Conservation (phyloP, 805 yeast genomes). For the Hanseniaspora nectarophila region DNA sequence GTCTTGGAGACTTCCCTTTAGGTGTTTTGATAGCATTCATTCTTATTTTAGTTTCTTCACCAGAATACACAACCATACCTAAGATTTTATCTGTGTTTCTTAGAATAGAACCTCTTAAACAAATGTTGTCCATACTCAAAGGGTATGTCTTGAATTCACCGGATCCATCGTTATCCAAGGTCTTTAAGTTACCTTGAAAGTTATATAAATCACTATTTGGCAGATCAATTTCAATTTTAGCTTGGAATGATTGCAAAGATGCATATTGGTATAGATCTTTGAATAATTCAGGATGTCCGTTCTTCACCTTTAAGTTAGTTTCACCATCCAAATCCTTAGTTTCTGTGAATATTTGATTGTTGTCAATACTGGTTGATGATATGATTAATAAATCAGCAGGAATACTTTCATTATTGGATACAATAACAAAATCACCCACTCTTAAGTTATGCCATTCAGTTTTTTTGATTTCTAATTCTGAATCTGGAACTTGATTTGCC, state of each 20-base stretch:
- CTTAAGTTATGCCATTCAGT: slow-evolving; percentile 59
- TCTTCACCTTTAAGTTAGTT: slow-evolving; percentile 70
- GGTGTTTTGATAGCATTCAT: slow-evolving; percentile 89
- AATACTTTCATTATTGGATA: slow-evolving; percentile 75
- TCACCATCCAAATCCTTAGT: slow-evolving; percentile 98
- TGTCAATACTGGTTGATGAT: slow-evolving; percentile 43
- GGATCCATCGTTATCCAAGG: slow-evolving; percentile 28
- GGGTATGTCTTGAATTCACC: slow-evolving; percentile 39
- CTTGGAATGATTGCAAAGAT: slow-evolving; percentile 39
- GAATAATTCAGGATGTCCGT: slow-evolving; percentile 54
- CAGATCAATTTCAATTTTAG: slow-evolving; percentile 63
- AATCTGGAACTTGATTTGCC: neutral
- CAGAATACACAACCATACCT: slow-evolving; percentile 83
- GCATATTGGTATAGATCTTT: slow-evolving; percentile 39
- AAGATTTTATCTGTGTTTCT: slow-evolving; percentile 66
- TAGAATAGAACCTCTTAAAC: slow-evolving; percentile 79
- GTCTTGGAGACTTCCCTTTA: slow-evolving; percentile 82
- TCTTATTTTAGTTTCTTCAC: slow-evolving; percentile 90
- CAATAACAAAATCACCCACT: slow-evolving; percentile 76
- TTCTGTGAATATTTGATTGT: slow-evolving; percentile 65
- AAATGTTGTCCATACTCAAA: slow-evolving; percentile 66
- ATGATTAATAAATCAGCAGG: slow-evolving; percentile 82
- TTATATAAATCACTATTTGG: slow-evolving; percentile 87
- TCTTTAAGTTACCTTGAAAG: slow-evolving; percentile 63
- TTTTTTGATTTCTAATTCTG: slow-evolving; percentile 13